Percentiles rank a stretch among this genome's conserved stretches.
phyloP scores from a whole-genome alignment of 164 flowering plant genomes.

The Paratinospora sagittata region DNA sequence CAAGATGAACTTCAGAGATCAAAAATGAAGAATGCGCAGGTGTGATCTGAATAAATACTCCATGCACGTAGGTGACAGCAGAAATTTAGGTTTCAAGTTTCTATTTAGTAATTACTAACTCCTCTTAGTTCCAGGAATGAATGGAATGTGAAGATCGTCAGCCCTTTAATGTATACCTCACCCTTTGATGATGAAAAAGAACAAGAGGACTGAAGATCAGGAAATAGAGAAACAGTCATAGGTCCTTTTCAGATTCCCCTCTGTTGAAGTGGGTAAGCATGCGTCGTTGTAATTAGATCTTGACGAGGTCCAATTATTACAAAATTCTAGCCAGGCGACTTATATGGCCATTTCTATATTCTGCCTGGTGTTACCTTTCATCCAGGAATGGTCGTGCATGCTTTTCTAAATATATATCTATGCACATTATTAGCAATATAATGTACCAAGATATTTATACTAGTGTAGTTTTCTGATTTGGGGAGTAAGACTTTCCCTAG shows the following conservation, averaged over 20 bases:
- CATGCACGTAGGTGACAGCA: neutral
- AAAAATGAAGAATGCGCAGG: constrained; percentile 50
- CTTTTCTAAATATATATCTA: no score
- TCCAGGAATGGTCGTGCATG: no score
- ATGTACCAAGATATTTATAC: no score
- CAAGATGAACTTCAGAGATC: constrained; percentile 68
- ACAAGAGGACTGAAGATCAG: neutral
- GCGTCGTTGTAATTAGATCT: no score
- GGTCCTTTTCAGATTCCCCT: neutral
- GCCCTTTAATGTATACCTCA: neutral
- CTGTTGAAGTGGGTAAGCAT: no score
- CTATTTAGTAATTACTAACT: neutral
- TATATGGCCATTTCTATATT: no score
- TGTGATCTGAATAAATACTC: constrained; percentile 5
- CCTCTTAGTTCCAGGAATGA: neutral
- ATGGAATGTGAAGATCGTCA: neutral
- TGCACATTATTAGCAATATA: no score
- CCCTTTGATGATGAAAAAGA: neutral
- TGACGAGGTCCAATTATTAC: no score
- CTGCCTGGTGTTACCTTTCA: no score
- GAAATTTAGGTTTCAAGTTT: neutral
- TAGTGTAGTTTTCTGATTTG: no score
- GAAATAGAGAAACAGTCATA: neutral
- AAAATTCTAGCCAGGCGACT: no score
- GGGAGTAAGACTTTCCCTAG: no score